Conservation (phyloP, 306 rosid genomes). For the Dalbergia cultrata region DNA sequence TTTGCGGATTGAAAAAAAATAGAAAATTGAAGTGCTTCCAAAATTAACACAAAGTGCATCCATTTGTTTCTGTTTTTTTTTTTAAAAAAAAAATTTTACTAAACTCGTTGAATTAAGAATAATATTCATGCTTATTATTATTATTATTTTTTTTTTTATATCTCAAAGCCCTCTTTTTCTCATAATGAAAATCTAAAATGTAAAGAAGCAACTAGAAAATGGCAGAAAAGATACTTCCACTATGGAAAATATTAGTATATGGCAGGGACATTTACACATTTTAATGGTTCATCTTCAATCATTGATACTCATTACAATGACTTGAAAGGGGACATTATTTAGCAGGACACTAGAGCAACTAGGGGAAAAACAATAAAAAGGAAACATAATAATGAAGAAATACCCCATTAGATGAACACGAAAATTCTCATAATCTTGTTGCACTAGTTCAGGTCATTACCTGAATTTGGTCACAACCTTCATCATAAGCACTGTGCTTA, state of each 20-base stretch:
- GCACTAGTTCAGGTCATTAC: not conserved
- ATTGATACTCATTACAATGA: not conserved
- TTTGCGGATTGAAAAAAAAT: too few species aligned
- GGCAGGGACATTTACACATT: not conserved
- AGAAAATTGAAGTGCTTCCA: too few species aligned
- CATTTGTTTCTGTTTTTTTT: too few species aligned
- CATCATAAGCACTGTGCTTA: conserved; percentile 10
- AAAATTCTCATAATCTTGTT: conserved; percentile 14
- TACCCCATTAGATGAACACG: not conserved
- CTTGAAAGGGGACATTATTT: not conserved
- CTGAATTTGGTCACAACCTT: conserved; percentile 34
- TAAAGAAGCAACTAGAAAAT: not conserved
- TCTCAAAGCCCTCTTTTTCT: not conserved
- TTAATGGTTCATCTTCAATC: not conserved
- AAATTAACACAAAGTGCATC: too few species aligned
- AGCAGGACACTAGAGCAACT: not conserved
- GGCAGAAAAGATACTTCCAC: not conserved
- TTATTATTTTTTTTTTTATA: too few species aligned
- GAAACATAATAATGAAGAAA: not conserved
- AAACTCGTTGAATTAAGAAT: too few species aligned
- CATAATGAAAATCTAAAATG: not conserved
- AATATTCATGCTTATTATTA: too few species aligned
- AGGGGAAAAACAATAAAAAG: not conserved
- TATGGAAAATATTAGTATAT: not conserved
- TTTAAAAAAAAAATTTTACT: too few species aligned